Conservation (phyloP, 441 rosid genomes). For the Pelargonium fulgidum region DNA sequence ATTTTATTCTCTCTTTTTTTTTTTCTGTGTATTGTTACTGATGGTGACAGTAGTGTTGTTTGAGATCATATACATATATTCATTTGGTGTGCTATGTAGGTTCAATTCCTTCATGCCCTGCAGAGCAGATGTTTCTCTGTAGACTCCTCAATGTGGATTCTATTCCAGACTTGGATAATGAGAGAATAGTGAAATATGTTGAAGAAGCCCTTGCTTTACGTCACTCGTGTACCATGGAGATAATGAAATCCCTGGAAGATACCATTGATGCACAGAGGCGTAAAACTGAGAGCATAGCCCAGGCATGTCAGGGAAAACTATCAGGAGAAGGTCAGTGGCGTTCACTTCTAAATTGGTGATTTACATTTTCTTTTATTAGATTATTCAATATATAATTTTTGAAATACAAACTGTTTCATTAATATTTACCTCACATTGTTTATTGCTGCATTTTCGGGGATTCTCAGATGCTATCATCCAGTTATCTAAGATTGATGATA, state of each 20-base stretch:
- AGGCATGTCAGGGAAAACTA: slow-evolving; percentile 35
- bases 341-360: slow-evolving; percentile 22
- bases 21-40: slow-evolving; percentile 2
- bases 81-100: slow-evolving; percentile 38
- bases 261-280: slow-evolving; percentile 53
- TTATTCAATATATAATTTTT: slow-evolving; percentile 5
- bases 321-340: slow-evolving; percentile 65
- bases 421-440: slow-evolving; percentile 15
- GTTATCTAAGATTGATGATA: slow-evolving; percentile 61
- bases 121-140: slow-evolving; percentile 80
- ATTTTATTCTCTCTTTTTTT: slow-evolving; percentile 8
- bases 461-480: slow-evolving; percentile 53
- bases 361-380: slow-evolving; percentile 20
- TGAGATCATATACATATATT: slow-evolving; percentile 6
- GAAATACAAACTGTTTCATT: slow-evolving; percentile 1
- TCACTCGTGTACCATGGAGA: slow-evolving; percentile 46
- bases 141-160: slow-evolving; percentile 62
- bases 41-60: not conserved
- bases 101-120: slow-evolving; percentile 59
- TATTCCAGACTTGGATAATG: slow-evolving; percentile 34
- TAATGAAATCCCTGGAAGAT: slow-evolving; percentile 69
- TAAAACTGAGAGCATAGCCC: slow-evolving; percentile 49
- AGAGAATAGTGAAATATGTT: slow-evolving; percentile 41
- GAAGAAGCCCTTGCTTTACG: slow-evolving; percentile 64
- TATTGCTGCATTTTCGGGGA: slow-evolving; percentile 16